These are phyloP conservation scores for Botryotinia calthae DNA, from an alignment of 2,329 filamentous ascomycete genomes.

Conservation along the genomic window DNA sequence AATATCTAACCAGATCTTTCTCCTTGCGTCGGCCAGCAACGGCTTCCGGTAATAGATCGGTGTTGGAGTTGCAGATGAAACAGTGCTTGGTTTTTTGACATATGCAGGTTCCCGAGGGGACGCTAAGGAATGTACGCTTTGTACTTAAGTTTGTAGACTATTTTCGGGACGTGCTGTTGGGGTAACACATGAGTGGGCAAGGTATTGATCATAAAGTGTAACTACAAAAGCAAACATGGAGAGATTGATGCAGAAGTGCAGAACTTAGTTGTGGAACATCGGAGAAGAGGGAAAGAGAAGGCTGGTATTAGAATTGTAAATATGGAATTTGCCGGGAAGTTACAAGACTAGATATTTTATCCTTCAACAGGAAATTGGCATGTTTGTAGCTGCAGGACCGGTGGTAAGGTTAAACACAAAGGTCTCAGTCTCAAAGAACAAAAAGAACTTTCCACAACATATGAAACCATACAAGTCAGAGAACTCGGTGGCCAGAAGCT, in stretches of 20 bases:
- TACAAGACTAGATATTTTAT: neutral
- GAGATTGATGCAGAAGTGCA: conserved; percentile 2
- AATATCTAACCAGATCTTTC: neutral
- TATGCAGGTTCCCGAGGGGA: conserved; percentile 21
- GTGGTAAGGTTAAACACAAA: conserved; percentile 4
- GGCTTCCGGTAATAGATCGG: conserved; percentile 18
- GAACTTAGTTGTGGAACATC: neutral
- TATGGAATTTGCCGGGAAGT: neutral
- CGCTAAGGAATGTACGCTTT: conserved; percentile 10
- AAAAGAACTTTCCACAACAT: conserved; percentile 15
- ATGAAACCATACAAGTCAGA: conserved; percentile 10
- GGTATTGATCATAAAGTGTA: conserved; percentile 12
- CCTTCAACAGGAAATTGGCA: neutral
- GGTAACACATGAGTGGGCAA: conserved; percentile 12
- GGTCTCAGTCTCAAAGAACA: conserved; percentile 1
- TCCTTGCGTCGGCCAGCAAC: conserved; percentile 21
- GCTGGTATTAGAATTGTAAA: neutral
- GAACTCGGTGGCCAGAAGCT: conserved; percentile 1
- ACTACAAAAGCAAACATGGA: conserved; percentile 10
- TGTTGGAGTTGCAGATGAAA: conserved; percentile 14
- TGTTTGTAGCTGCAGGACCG: neutral
- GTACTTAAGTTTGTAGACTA: neutral
- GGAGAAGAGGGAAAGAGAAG: neutral
- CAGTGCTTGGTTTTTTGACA: conserved; percentile 16
- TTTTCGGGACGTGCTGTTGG: neutral